Conservation (phyloP, 2,329 filamentous ascomycete species). For the Leptographium flavum region DNA sequence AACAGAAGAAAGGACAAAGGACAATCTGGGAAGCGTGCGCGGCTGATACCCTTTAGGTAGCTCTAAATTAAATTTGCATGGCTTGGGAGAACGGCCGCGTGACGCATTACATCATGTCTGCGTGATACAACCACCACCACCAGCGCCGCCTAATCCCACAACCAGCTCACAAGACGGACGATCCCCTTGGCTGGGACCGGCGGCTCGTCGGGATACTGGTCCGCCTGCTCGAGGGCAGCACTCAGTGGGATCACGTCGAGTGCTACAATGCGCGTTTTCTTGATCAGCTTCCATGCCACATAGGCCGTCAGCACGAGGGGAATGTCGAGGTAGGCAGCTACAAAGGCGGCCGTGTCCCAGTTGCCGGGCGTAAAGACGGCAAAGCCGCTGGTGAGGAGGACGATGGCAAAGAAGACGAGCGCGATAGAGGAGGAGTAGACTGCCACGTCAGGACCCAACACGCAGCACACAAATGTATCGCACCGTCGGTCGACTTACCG, state of each 20-base stretch:
- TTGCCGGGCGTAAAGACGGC: slow-evolving; percentile 42
- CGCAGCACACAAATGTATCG: no score
- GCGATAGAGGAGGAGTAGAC: slow-evolving; percentile 25
- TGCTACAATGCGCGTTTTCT: slow-evolving; percentile 2
- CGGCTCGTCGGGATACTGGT: slow-evolving; percentile 19
- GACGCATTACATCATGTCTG: no score
- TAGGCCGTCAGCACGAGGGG: slow-evolving; percentile 31
- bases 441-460: slow-evolving; percentile 13
- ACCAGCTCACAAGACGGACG: slow-evolving; percentile 19
- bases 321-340: slow-evolving; percentile 43
- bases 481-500: slow-evolving; percentile 23
- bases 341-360: slow-evolving; percentile 47
- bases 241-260: slow-evolving; percentile 28
- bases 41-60: no score
- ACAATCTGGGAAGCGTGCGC: no score
- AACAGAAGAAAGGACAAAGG: no score
- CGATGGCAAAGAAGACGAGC: slow-evolving; percentile 25
- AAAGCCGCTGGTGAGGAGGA: slow-evolving; percentile 56
- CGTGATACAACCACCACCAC: no score
- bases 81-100: no score
- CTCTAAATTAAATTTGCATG: no score
- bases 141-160: slow-evolving; percentile 19
- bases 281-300: slow-evolving; percentile 6
- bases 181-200: slow-evolving; percentile 15
- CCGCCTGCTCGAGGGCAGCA: slow-evolving; percentile 35